These are phyloP conservation scores for Cladophialophora bantiana DNA, from an alignment of 2,329 filamentous ascomycete genomes.

Conservation along the genomic window DNA sequence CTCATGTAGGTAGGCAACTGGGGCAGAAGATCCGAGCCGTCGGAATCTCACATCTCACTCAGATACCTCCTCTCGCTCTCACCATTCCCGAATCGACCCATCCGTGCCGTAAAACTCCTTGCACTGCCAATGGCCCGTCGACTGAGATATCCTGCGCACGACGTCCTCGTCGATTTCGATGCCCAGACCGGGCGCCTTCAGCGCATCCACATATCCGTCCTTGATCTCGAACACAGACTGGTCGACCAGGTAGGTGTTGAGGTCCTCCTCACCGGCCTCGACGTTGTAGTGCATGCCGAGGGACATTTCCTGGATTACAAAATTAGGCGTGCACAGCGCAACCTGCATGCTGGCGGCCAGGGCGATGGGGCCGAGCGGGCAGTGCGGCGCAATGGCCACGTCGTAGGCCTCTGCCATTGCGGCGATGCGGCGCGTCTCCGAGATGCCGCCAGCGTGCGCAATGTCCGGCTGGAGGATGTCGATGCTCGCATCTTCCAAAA, in stretches of 20 bases:
- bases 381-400: constrained; percentile 73
- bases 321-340: constrained; percentile 65
- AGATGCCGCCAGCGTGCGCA: constrained; percentile 72
- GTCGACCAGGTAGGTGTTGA: constrained; percentile 71
- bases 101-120: constrained; percentile 73
- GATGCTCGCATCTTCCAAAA: constrained; percentile 69
- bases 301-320: constrained; percentile 77
- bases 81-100: constrained; percentile 74
- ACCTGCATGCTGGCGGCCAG: constrained; percentile 73
- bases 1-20: too few species aligned
- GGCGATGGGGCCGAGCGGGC: constrained; percentile 73
- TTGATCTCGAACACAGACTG: constrained; percentile 70
- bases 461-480: constrained; percentile 77
- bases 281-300: constrained; percentile 80
- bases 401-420: constrained; percentile 75
- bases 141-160: constrained; percentile 65
- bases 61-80: constrained; percentile 33
- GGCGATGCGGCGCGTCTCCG: constrained; percentile 71
- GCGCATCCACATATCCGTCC: constrained; percentile 69
- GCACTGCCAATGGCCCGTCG: constrained; percentile 68
- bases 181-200: constrained; percentile 67
- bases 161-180: constrained; percentile 75
- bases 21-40: too few species aligned
- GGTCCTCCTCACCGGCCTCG: constrained; percentile 66
- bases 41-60: too few species aligned